Evolutionary conservation across 805 yeast genomes (phyloP).

Genomic region (Wickerhamomyces chambardii): DNA sequence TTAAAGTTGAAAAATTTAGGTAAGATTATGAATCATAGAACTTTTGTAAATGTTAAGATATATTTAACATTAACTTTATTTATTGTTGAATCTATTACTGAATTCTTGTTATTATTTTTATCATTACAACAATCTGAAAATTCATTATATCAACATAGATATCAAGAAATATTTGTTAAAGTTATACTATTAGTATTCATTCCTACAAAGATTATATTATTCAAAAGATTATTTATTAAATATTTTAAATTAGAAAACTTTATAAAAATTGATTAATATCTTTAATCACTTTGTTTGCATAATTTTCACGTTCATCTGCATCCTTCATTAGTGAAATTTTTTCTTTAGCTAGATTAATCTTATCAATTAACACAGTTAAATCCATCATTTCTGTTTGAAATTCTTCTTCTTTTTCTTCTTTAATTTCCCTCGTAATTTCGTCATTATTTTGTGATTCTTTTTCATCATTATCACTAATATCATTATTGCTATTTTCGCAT

Average conservation of each 20-base stretch:
- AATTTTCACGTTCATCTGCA: background rate
- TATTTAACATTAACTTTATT: slow-evolving; percentile 4
- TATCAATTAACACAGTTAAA: background rate
- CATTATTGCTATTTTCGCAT: slow-evolving; percentile 8
- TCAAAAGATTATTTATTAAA: slow-evolving; percentile 9
- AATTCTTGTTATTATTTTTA: slow-evolving; percentile 12
- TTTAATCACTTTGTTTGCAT: slow-evolving; percentile 1
- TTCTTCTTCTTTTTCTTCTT: background rate
- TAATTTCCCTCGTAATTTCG: background rate
- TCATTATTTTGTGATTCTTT: background rate
- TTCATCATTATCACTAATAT: background rate
- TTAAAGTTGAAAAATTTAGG: slow-evolving; percentile 7
- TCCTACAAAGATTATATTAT: slow-evolving; percentile 10
- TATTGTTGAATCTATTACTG: slow-evolving; percentile 7
- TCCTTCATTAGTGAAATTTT: background rate
- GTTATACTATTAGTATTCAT: slow-evolving; percentile 7
- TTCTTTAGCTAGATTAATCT: slow-evolving; percentile 1
- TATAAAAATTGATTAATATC: slow-evolving; percentile 2
- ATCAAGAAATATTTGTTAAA: slow-evolving; percentile 1
- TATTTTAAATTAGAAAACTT: slow-evolving; percentile 1
- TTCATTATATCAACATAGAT: slow-evolving; percentile 3
- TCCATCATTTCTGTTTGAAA: slow-evolving; percentile 1
- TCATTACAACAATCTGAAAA: background rate
- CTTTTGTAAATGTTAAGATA: too few relatives aligned
- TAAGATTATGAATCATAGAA: background rate